Evolutionary conservation across 257 asterid genomes (phyloP).

Genomic region (Petunia axillaris): DNA sequence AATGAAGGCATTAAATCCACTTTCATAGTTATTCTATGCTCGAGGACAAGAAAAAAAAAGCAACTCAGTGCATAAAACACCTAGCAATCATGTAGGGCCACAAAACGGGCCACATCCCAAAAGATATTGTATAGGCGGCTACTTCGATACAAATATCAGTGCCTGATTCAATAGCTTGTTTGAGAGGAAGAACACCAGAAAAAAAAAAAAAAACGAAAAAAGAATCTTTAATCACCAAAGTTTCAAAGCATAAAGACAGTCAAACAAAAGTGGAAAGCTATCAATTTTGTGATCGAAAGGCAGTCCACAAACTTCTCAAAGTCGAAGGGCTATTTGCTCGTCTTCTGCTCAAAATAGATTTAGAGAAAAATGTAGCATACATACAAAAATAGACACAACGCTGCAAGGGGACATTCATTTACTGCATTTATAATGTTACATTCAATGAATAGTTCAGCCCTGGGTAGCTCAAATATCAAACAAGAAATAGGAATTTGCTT

Average conservation of each 20-base stretch:
- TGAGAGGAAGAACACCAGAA: neutral
- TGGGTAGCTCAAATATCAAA: neutral
- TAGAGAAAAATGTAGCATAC: neutral
- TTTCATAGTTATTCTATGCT: too few species aligned
- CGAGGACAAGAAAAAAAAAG: too few species aligned
- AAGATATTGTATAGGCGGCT: too few species aligned
- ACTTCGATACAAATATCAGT: neutral
- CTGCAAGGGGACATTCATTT: neutral
- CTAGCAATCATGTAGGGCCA: too few species aligned
- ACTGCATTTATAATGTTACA: neutral
- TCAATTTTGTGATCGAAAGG: neutral
- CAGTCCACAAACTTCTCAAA: neutral
- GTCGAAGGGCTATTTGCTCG: neutral
- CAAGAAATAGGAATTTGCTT: neutral
- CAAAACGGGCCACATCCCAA: too few species aligned
- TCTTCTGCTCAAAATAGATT: neutral
- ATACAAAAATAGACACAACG: neutral
- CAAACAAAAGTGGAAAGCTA: neutral
- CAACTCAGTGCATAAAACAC: too few species aligned
- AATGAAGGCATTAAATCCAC: too few species aligned
- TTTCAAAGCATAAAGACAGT: neutral
- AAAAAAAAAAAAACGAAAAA: too few species aligned
- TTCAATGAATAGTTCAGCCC: neutral
- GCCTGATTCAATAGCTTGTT: neutral
- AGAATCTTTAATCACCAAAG: neutral